Percentiles rank a stretch among this genome's conserved stretches.
Evolutionary conservation across 2,329 filamentous ascomycete species (phyloP).

Genomic region (Pseudocercospora ulei): DNA sequence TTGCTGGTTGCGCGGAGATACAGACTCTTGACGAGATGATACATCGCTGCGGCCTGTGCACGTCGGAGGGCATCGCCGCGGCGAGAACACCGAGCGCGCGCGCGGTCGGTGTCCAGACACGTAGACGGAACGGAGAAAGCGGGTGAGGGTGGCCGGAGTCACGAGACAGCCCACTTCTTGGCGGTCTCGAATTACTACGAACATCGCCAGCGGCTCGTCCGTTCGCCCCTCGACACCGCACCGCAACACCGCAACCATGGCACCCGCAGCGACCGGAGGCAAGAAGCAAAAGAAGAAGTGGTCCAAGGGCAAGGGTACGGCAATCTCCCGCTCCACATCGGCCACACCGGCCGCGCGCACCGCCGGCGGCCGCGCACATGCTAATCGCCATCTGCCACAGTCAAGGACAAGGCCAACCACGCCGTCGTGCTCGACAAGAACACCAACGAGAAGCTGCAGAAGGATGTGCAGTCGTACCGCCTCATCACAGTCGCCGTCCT

Average conservation of each 20-base stretch:
- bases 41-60: conserved; percentile 51
- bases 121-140: neutral
- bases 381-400: conserved; percentile 44
- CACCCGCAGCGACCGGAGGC: conserved; percentile 50
- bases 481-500: conserved; percentile 97
- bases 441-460: conserved; percentile 96
- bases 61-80: conserved; percentile 9
- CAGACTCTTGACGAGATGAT: conserved; percentile 87
- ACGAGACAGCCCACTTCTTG: conserved; percentile 6
- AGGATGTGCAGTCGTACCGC: conserved; percentile 99
- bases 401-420: conserved; percentile 99
- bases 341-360: conserved; percentile 1
- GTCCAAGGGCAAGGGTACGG: conserved; percentile 47
- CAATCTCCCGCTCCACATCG: conserved; percentile 11
- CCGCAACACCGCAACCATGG: conserved; percentile 23
- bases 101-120: conserved; percentile 8
- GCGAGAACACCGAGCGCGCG: neutral
- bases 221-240: conserved; percentile 10
- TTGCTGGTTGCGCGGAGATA: conserved; percentile 95
- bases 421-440: conserved; percentile 97
- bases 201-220: neutral
- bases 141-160: conserved; percentile 2
- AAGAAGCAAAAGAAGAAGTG: conserved; percentile 81
- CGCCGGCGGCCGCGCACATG: conserved; percentile 11
- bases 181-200: neutral